Percentiles rank a stretch among this genome's conserved stretches.
These are phyloP conservation scores for Xylaria cubensis DNA, from an alignment of 495 filamentous ascomycete genomes.

Conservation along the genomic window DNA sequence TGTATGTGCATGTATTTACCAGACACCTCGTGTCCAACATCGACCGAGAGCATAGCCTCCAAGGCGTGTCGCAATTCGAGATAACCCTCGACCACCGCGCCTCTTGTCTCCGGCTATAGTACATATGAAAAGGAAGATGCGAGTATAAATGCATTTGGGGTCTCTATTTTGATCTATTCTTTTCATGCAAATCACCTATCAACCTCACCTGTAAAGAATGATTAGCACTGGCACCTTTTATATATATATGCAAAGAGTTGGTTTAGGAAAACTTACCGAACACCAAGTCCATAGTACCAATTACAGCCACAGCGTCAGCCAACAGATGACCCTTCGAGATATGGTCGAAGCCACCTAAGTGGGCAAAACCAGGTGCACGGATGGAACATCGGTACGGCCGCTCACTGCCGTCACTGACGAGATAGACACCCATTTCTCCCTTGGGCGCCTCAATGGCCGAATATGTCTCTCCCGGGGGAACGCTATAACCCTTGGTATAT, in stretches of 20 bases:
- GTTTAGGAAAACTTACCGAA: slow-evolving; percentile 50
- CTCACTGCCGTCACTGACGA: slow-evolving; percentile 97
- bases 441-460: slow-evolving; percentile 97
- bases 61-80: slow-evolving; percentile 9
- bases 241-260: background rate
- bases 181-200: slow-evolving; percentile 49
- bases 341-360: slow-evolving; percentile 94
- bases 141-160: slow-evolving; percentile 18
- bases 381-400: slow-evolving; percentile 98
- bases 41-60: slow-evolving; percentile 19
- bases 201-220: slow-evolving; percentile 50
- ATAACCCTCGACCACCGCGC: slow-evolving; percentile 3
- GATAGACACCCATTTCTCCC: slow-evolving; percentile 98
- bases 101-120: slow-evolving; percentile 34
- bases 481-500: slow-evolving; percentile 96
- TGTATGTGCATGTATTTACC: slow-evolving; percentile 35
- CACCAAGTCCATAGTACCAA: slow-evolving; percentile 92
- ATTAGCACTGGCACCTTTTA: slow-evolving; percentile 25
- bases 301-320: slow-evolving; percentile 96
- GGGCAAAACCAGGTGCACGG: slow-evolving; percentile 94
- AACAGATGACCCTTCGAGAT: slow-evolving; percentile 88
- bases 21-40: slow-evolving; percentile 24
- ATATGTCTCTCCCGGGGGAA: slow-evolving; percentile 99
- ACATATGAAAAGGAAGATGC: slow-evolving; percentile 34
- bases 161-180: slow-evolving; percentile 29